Evolutionary conservation across 345 rosid genomes (phyloP).

Genomic region (rapeseed (Brassica napus)): Da-Ae NC_063449.1:33572501-33573000

Average conservation of each 20-base stretch:
- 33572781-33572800: slow-evolving; percentile 72
- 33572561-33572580: slow-evolving; percentile 71
- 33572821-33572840: slow-evolving; percentile 72
- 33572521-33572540: slow-evolving; percentile 22
- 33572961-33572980: slow-evolving; percentile 85
- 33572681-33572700: slow-evolving; percentile 6
- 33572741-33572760: not conserved
- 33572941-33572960: slow-evolving; percentile 67
- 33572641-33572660: slow-evolving; percentile 62
- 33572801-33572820: slow-evolving; percentile 75
- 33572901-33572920: not conserved
- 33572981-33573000: slow-evolving; percentile 64
- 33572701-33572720: slow-evolving; percentile 15
- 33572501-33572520: slow-evolving; percentile 2
- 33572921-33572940: slow-evolving; percentile 48
- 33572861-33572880: slow-evolving; percentile 29
- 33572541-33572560: slow-evolving; percentile 46
- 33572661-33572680: slow-evolving; percentile 6
- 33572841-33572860: slow-evolving; percentile 54
- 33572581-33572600: slow-evolving; percentile 59
- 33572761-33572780: slow-evolving; percentile 11
- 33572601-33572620: slow-evolving; percentile 60
- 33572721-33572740: slow-evolving; percentile 4
- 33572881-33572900: slow-evolving; percentile 14
- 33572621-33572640: slow-evolving; percentile 63